Conservation (phyloP, 106 monocot genomes). For the Phalaenopsis aphrodite region DNA sequence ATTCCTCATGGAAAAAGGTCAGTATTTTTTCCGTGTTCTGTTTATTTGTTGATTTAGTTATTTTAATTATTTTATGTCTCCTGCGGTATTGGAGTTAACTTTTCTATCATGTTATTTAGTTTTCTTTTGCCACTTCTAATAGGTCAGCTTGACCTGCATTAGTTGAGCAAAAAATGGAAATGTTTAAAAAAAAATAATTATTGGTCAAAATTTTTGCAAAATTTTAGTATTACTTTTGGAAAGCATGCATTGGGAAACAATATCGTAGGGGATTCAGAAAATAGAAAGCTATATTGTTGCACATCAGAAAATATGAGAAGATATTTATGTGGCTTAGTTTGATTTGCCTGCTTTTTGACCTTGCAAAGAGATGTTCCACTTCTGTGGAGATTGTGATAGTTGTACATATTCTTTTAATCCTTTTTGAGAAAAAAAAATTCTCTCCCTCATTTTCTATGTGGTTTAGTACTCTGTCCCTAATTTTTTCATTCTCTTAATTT, state of each 20-base stretch:
- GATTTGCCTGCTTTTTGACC: neutral
- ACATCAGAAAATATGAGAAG: neutral
- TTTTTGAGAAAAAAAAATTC: no score
- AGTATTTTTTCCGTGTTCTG: neutral
- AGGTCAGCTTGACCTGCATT: neutral
- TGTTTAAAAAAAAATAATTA: neutral
- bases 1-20: constrained; percentile 54
- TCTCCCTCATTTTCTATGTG: no score
- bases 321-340: neutral
- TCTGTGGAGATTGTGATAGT: no score
- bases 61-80: neutral
- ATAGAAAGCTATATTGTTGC: neutral
- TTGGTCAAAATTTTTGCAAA: neutral
- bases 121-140: neutral
- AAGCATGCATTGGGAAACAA: neutral
- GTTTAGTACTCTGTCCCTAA: no score
- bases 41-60: neutral
- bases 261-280: neutral
- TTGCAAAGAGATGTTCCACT: no score
- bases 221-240: neutral
- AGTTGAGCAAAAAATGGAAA: neutral
- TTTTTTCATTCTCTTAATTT: no score
- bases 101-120: neutral
- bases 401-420: no score
- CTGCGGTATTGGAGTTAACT: neutral